Evolutionary conservation across 2,329 filamentous ascomycete genomes (phyloP), one percentile per base, ranked within the genome.

Genomic region (Cladophialophora yegresii): DNA sequence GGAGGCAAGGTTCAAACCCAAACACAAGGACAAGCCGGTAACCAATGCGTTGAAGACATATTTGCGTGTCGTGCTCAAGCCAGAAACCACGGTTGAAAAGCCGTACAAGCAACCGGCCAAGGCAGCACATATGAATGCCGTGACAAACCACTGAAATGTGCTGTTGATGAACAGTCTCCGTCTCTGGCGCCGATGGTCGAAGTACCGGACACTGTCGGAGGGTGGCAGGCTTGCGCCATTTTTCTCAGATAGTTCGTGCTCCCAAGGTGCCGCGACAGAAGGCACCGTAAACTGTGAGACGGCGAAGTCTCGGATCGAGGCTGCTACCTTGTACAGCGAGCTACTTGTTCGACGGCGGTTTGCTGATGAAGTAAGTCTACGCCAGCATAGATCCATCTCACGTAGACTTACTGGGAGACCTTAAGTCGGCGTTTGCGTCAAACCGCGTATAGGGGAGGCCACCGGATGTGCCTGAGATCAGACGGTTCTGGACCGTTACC

Each of bases 181-280:
- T 7, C 64, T 54, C 32, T 69, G 67, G 2, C 64, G 67, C 6
- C 50, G 51, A 40, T 58, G 47, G n/a, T 69, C 64, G 20, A 69
- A 69, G 40, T 64, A 66, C 5, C 67, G 64, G 26, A 67, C 56
- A n/a, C 53, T 69, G 28, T 53, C 36, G 8, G 58, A 61, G 10
- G 63, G 53, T 26, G 60, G 55, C 22, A 28, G 20, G 8, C 28
- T 23, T 33, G 50, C 32, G 32, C 56, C 59, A 30, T 62, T 56
- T 54, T 69, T 69, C 62, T 66, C 64, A 9, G 58, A 62, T n/a
- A 67, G 58, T 32, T 64, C 54, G 49, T 69, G 67, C 23, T 66
- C 58, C 63, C 63, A 68, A 12, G 66, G 66, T 12, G 65, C 61
- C n/a, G 62, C 65, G 33, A 62, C 58, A 20, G 32, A 33, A 0